Conservation (phyloP, 495 filamentous ascomycete species). For the Lophium mytilinum region DNA sequence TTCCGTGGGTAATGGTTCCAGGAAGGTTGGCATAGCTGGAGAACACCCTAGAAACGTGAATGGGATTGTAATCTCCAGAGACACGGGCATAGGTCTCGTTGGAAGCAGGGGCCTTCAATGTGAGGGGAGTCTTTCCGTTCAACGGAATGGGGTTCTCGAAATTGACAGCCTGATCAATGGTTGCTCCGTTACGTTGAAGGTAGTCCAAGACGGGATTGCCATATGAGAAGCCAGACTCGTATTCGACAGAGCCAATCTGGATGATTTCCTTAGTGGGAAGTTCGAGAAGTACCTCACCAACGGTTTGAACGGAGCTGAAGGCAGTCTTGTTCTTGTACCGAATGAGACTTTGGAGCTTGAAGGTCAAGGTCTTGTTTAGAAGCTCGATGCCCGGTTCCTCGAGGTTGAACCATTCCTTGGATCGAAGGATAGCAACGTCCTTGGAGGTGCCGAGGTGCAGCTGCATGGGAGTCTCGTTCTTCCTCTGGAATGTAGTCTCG, state of each 20-base stretch:
- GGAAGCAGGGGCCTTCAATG: constrained; percentile 83
- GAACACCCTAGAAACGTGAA: constrained; percentile 96
- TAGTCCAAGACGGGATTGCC: constrained; percentile 97
- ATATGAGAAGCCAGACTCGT: constrained; percentile 79
- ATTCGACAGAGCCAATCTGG: constrained; percentile 90
- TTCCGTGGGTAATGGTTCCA: constrained; percentile 96
- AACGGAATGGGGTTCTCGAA: constrained; percentile 97
- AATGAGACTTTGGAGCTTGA: constrained; percentile 85
- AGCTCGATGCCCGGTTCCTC: constrained; percentile 74
- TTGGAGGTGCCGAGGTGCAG: constrained; percentile 76
- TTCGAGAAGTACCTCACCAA: constrained; percentile 87
- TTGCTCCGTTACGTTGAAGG: constrained; percentile 81
- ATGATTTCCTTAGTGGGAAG: constrained; percentile 96
- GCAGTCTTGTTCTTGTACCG: constrained; percentile 92
- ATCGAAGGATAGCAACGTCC: constrained; percentile 86
- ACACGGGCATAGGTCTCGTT: constrained; percentile 98
- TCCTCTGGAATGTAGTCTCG: constrained; percentile 97
- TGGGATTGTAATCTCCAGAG: constrained; percentile 97
- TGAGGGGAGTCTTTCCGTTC: constrained; percentile 80
- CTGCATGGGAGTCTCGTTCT: constrained; percentile 91
- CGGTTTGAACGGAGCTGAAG: constrained; percentile 86
- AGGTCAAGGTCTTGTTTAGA: constrained; percentile 84
- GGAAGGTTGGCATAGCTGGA: constrained; percentile 88
- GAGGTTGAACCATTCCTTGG: constrained; percentile 94
- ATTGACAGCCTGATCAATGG: constrained; percentile 92